These are phyloP conservation scores for Metroxylon sagu DNA, from an alignment of 176 grass and related monocot genomes.

Conservation along the genomic window DNA sequence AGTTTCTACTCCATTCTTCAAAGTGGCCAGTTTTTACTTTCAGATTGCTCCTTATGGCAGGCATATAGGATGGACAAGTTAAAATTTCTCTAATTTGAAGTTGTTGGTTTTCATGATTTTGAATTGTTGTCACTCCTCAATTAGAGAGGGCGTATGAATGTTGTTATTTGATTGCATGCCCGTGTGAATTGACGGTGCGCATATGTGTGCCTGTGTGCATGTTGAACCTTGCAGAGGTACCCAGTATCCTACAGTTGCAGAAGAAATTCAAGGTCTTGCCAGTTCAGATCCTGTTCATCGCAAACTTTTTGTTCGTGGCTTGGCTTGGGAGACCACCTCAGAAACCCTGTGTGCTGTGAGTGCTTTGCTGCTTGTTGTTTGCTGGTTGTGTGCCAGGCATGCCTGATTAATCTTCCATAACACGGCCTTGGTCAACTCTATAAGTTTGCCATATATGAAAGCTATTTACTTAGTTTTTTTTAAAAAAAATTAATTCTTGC, in stretches of 20 bases:
- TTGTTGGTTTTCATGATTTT: not conserved
- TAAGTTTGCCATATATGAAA: not conserved
- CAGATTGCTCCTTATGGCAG: too few species aligned
- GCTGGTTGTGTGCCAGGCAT: not conserved
- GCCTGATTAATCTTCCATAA: constrained; percentile 3
- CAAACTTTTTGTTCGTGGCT: constrained; percentile 17
- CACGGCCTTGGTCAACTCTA: not conserved
- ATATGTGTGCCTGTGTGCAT: constrained; percentile 12
- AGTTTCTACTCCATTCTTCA: too few species aligned
- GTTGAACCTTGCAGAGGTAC: constrained; percentile 13
- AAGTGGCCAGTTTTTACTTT: too few species aligned
- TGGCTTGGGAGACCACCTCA: constrained; percentile 18
- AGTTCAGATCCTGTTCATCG: constrained; percentile 16
- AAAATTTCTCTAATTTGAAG: too few species aligned
- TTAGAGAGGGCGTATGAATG: not conserved
- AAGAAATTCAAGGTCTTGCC: constrained; percentile 13
- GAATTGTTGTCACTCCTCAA: not conserved
- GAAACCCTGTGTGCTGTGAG: constrained; percentile 18
- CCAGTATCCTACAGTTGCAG: constrained; percentile 19
- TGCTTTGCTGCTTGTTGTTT: constrained; percentile 11
- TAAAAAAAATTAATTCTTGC: too few species aligned
- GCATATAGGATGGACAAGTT: too few species aligned
- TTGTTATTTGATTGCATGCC: constrained; percentile 10
- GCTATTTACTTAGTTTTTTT: too few species aligned
- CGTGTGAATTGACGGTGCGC: not conserved